Evolutionary conservation across 2,329 filamentous ascomycete genomes (phyloP).

Genomic region (Colletotrichum plurivorum): DNA sequence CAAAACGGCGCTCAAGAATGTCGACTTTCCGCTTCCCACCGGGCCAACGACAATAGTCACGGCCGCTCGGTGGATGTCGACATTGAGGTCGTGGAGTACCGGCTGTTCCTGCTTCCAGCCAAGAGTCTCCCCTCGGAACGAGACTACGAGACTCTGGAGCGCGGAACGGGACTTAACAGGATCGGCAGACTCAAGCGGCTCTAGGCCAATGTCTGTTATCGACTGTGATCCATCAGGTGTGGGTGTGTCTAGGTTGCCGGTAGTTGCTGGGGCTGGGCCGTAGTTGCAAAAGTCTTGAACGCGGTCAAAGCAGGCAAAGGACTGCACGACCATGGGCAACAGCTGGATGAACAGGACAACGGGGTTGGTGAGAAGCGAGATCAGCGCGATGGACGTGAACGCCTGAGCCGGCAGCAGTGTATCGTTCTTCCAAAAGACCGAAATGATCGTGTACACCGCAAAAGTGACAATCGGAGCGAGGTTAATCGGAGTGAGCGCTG

Average conservation of each 20-base stretch:
- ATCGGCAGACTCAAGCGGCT: background rate
- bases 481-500: conserved; percentile 42
- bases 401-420: conserved; percentile 43
- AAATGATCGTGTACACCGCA: conserved; percentile 45
- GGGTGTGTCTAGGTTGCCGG: too few species aligned
- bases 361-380: conserved; percentile 42
- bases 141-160: background rate
- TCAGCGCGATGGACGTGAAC: conserved; percentile 43
- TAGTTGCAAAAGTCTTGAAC: conserved; percentile 44
- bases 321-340: conserved; percentile 42
- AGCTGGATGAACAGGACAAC: conserved; percentile 43
- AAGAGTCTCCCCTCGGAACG: background rate
- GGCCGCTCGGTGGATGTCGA: background rate
- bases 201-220: background rate
- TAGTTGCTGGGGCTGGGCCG: background rate
- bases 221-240: too few species aligned
- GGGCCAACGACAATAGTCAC: conserved; percentile 33
- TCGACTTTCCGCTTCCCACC: conserved; percentile 38
- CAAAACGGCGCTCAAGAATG: conserved; percentile 16
- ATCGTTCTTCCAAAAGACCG: conserved; percentile 43
- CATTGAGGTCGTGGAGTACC: background rate
- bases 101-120: conserved; percentile 22
- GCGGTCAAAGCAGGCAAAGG: conserved; percentile 41
- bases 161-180: too few species aligned
- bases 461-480: conserved; percentile 47